phyloP scores from a whole-genome alignment of 768 basidiomycete species.

The Tricholoma sp. region DNA sequence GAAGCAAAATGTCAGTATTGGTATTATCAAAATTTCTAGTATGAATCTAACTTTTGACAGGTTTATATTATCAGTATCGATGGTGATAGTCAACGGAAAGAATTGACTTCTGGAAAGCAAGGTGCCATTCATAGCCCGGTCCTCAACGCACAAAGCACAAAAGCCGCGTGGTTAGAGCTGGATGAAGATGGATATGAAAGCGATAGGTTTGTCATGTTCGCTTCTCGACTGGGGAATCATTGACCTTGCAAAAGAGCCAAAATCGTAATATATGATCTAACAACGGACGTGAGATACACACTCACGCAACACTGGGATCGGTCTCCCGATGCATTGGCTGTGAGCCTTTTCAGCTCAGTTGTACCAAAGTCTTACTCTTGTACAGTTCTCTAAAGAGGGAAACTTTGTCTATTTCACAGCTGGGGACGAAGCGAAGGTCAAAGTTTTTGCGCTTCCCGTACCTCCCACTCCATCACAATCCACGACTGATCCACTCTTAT shows the following conservation, averaged over 20 bases:
- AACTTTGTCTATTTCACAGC: conserved; percentile 66
- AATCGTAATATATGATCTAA: conserved; percentile 75
- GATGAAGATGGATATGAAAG: conserved; percentile 86
- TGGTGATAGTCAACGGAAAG: conserved; percentile 44
- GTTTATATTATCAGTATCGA: conserved; percentile 65
- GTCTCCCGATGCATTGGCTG: conserved; percentile 57
- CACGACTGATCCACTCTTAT: conserved; percentile 45
- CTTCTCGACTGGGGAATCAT: neutral
- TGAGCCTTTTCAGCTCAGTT: conserved; percentile 25
- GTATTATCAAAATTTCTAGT: neutral
- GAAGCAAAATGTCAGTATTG: conserved; percentile 64
- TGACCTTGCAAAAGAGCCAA: conserved; percentile 45
- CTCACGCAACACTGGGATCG: conserved; percentile 86
- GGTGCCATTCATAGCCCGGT: conserved; percentile 77
- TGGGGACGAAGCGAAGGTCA: conserved; percentile 74
- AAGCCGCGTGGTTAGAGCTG: conserved; percentile 86
- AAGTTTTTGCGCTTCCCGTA: conserved; percentile 66
- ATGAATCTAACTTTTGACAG: conserved; percentile 26
- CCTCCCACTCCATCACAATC: conserved; percentile 56
- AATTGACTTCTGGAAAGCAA: conserved; percentile 80
- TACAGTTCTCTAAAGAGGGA: conserved; percentile 72
- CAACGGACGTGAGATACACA: conserved; percentile 60
- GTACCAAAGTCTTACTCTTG: conserved; percentile 5
- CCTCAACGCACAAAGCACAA: conserved; percentile 60
- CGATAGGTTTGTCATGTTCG: conserved; percentile 49